Conservation (phyloP, 441 rosid species). For the Dalechampia spathulata region DNA sequence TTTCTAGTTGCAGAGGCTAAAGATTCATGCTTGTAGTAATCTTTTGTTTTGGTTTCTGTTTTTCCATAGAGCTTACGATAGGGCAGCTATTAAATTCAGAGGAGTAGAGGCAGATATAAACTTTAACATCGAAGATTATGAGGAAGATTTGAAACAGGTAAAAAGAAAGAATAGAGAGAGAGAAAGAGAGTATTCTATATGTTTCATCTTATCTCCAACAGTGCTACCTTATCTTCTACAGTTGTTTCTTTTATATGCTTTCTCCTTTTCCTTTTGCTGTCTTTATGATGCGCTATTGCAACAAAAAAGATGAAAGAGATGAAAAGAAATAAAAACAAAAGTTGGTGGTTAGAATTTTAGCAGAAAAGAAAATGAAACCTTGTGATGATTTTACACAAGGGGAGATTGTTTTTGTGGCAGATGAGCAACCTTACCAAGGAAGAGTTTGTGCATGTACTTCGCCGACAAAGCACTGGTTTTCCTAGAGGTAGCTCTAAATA, state of each 20-base stretch:
- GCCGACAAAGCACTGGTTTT: constrained; percentile 99
- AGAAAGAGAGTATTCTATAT: neutral
- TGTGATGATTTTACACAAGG: too few species aligned
- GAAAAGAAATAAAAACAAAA: too few species aligned
- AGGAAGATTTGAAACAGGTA: constrained; percentile 93
- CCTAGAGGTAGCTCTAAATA: constrained; percentile 97
- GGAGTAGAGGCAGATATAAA: constrained; percentile 94
- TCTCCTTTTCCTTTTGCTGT: too few species aligned
- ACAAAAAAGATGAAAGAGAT: too few species aligned
- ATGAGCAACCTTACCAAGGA: constrained; percentile 90
- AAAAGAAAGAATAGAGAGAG: neutral
- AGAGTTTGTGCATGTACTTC: constrained; percentile 95
- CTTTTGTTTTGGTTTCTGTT: neutral
- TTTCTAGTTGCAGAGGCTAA: too few species aligned
- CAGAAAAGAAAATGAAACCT: too few species aligned
- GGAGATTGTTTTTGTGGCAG: too few species aligned
- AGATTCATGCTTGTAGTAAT: too few species aligned
- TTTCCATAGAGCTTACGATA: constrained; percentile 78
- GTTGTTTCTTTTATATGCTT: too few species aligned
- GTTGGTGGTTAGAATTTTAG: too few species aligned
- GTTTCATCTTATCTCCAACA: constrained; percentile 25
- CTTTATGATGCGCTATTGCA: too few species aligned
- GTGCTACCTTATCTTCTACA: constrained; percentile 27
- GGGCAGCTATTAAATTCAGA: constrained; percentile 96
- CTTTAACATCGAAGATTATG: constrained; percentile 80